Conservation (phyloP, 2,329 filamentous ascomycete genomes). For the Sporothrix schenckii region DNA sequence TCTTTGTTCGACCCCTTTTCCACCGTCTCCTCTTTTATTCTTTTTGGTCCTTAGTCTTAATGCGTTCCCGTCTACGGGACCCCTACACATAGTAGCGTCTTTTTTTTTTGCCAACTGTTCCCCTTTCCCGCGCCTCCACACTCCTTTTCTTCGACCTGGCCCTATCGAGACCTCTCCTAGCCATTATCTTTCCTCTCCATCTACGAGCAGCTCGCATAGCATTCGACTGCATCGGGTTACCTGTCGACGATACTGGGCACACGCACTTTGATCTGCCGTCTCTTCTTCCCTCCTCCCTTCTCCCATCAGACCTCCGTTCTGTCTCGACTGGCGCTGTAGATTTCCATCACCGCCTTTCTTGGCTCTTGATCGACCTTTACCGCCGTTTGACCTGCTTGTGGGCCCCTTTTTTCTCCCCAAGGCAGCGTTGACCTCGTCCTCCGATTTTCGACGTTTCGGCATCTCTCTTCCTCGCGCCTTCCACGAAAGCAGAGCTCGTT, state of each 20-base stretch:
- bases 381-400: slow-evolving; percentile 31
- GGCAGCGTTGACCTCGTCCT: slow-evolving; percentile 14
- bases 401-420: slow-evolving; percentile 28
- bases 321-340: slow-evolving; percentile 11
- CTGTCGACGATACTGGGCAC: slow-evolving; percentile 13
- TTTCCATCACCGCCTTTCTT: slow-evolving; percentile 29
- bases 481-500: slow-evolving; percentile 11
- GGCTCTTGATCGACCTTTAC: slow-evolving; percentile 25
- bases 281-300: neutral
- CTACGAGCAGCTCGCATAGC: slow-evolving; percentile 10
- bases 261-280: neutral
- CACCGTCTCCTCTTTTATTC: slow-evolving; percentile 29
- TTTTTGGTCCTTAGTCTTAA: slow-evolving; percentile 33
- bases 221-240: slow-evolving; percentile 6
- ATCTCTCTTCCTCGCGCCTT: neutral
- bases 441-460: slow-evolving; percentile 4
- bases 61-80: slow-evolving; percentile 35
- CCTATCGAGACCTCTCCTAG: slow-evolving; percentile 19
- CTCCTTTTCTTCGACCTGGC: slow-evolving; percentile 32
- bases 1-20: slow-evolving; percentile 1
- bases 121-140: slow-evolving; percentile 36
- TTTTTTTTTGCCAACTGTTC: slow-evolving; percentile 32
- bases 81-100: slow-evolving; percentile 36
- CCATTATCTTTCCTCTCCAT: slow-evolving; percentile 25
- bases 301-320: slow-evolving; percentile 7